These are phyloP conservation scores for Zymoseptoria brevis DNA, from an alignment of 2,329 filamentous ascomycete genomes.

Conservation along the genomic window DNA sequence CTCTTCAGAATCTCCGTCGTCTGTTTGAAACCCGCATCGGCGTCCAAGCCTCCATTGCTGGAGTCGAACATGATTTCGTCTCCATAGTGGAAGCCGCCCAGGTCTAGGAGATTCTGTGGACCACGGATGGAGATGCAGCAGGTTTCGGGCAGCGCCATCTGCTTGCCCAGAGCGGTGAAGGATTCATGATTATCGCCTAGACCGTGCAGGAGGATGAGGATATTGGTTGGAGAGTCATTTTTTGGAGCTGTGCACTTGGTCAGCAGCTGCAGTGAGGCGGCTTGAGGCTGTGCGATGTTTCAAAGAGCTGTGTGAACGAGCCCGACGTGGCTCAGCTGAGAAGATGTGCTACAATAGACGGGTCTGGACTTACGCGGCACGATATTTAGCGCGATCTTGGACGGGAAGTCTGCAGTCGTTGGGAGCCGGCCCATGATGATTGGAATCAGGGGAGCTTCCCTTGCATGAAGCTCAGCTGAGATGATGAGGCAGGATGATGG, in stretches of 20 bases:
- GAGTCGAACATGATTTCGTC: slow-evolving; percentile 52
- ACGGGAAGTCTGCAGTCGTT: slow-evolving; percentile 36
- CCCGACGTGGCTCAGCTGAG: background rate
- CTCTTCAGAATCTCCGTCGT: slow-evolving; percentile 37
- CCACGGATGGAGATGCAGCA: slow-evolving; percentile 67
- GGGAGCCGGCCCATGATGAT: slow-evolving; percentile 35
- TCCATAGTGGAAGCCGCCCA: slow-evolving; percentile 58
- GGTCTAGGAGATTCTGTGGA: slow-evolving; percentile 56
- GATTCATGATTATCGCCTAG: slow-evolving; percentile 66
- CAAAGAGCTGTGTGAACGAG: slow-evolving; percentile 1
- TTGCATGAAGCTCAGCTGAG: slow-evolving; percentile 9
- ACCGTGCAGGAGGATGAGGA: slow-evolving; percentile 77
- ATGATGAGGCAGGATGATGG: background rate
- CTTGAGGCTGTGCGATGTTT: slow-evolving; percentile 1
- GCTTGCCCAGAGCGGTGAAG: slow-evolving; percentile 61
- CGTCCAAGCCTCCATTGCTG: slow-evolving; percentile 44
- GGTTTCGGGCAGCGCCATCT: slow-evolving; percentile 68
- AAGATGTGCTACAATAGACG: background rate
- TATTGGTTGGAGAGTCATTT: slow-evolving; percentile 57
- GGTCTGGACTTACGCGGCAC: slow-evolving; percentile 37
- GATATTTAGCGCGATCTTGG: slow-evolving; percentile 34
- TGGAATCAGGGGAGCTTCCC: background rate
- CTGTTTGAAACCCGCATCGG: slow-evolving; percentile 46
- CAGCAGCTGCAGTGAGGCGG: background rate
- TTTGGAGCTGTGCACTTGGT: slow-evolving; percentile 31